Percentiles rank a stretch among this genome's conserved stretches.
phyloP scores from a whole-genome alignment of 1,284 basidiomycete species.

The Entoloma clypeatum region DNA sequence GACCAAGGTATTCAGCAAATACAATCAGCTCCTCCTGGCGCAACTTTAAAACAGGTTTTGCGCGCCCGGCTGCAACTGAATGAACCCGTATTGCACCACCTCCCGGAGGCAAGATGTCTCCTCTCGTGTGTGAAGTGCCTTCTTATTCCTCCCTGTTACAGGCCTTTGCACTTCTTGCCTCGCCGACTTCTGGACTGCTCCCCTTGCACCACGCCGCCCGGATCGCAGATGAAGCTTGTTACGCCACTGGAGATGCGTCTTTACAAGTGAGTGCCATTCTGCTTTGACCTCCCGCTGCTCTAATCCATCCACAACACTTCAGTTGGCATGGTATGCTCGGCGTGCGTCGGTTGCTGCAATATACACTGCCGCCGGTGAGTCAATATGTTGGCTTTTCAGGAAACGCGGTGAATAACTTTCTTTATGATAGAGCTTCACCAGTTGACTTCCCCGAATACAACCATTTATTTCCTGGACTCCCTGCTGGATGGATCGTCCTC shows the following conservation, averaged over 20 bases:
- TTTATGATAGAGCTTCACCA: constrained; percentile 62
- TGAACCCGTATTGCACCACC: constrained; percentile 53
- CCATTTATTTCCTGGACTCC: constrained; percentile 58
- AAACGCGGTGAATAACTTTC: neutral
- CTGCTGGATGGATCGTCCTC: constrained; percentile 47
- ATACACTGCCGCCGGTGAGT: constrained; percentile 59
- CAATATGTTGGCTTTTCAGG: neutral
- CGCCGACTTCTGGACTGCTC: constrained; percentile 42
- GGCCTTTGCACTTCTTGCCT: constrained; percentile 63
- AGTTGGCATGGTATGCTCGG: constrained; percentile 68
- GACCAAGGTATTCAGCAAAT: constrained; percentile 59
- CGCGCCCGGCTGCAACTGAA: constrained; percentile 56
- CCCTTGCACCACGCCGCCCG: constrained; percentile 53
- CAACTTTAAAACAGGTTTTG: constrained; percentile 46
- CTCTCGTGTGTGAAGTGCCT: neutral
- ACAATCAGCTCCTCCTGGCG: constrained; percentile 24
- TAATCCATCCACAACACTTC: constrained; percentile 10
- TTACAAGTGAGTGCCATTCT: constrained; percentile 44
- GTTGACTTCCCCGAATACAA: constrained; percentile 62
- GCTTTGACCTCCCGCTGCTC: neutral
- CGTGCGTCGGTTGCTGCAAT: constrained; percentile 58
- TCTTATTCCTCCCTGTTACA: constrained; percentile 21
- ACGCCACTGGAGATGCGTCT: constrained; percentile 45
- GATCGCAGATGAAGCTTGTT: constrained; percentile 69
- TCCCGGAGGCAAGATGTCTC: constrained; percentile 54